phyloP scores from a whole-genome alignment of 176 grass and related monocot genomes.

The Carex scoparia region DNA sequence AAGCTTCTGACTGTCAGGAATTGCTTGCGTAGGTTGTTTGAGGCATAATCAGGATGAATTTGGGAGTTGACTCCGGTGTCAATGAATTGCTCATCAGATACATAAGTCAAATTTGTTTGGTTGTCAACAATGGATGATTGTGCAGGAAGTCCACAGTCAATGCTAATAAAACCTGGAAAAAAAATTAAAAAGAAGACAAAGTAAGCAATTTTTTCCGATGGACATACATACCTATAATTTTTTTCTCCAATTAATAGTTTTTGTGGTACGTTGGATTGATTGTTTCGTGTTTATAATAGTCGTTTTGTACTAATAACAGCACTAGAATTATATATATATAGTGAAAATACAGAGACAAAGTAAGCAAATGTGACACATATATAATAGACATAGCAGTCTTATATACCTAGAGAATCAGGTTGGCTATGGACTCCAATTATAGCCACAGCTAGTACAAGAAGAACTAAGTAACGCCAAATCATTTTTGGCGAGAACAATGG shows the following conservation, averaged over 20 bases:
- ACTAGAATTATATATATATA: too few relatives aligned
- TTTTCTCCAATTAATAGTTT: too few relatives aligned
- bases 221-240: too few relatives aligned
- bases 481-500: neutral
- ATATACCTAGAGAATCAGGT: neutral
- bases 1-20: neutral
- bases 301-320: too few relatives aligned
- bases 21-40: neutral
- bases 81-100: conserved; percentile 25
- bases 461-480: neutral
- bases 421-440: neutral
- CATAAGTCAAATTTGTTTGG: neutral
- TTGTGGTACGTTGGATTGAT: too few relatives aligned
- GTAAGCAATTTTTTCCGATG: too few relatives aligned
- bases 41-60: neutral
- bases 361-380: neutral
- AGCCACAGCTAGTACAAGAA: neutral
- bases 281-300: too few relatives aligned
- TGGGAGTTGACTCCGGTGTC: conserved; percentile 1
- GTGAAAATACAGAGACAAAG: too few relatives aligned
- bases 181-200: too few relatives aligned
- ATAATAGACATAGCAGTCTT: neutral
- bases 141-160: conserved; percentile 10
- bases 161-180: conserved; percentile 12
- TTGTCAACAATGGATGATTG: neutral